Evolutionary conservation across 1,139 yeast species (phyloP).

Genomic region (Kodamaea sp.): DNA sequence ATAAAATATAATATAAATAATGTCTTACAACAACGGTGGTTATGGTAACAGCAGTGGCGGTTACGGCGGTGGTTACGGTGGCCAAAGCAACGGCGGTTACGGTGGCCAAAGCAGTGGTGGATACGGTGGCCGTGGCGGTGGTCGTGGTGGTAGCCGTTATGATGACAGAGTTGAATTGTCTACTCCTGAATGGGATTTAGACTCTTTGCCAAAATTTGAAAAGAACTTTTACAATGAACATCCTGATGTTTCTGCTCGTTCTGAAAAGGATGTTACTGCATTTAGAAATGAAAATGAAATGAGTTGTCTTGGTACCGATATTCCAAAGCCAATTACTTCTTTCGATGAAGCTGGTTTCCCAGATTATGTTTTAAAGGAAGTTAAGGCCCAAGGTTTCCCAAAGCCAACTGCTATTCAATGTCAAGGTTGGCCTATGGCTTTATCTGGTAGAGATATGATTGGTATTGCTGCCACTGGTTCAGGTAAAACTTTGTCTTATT

Average conservation of each 20-base stretch:
- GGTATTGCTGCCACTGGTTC: slow-evolving; percentile 99
- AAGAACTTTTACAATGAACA: slow-evolving; percentile 92
- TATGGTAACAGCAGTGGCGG: slow-evolving; percentile 22
- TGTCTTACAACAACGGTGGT: slow-evolving; percentile 25
- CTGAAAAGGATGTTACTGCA: slow-evolving; percentile 63
- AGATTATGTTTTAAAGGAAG: slow-evolving; percentile 83
- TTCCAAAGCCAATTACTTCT: slow-evolving; percentile 89
- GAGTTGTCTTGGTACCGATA: slow-evolving; percentile 78
- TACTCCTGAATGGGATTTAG: slow-evolving; percentile 78
- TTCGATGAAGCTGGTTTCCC: slow-evolving; percentile 99
- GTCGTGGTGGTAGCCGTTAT: slow-evolving; percentile 21
- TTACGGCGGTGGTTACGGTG: slow-evolving; percentile 27
- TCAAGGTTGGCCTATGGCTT: slow-evolving; percentile 99
- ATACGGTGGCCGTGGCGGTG: slow-evolving; percentile 28
- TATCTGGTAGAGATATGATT: slow-evolving; percentile 96
- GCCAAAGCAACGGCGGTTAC: slow-evolving; percentile 26
- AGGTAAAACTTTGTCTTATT: slow-evolving; percentile 95
- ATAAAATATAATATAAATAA: slow-evolving; percentile 7
- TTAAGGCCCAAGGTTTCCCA: slow-evolving; percentile 88
- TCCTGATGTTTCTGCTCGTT: slow-evolving; percentile 69
- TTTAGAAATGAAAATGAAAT: slow-evolving; percentile 84
- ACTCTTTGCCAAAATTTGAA: slow-evolving; percentile 80
- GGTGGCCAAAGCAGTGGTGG: slow-evolving; percentile 29
- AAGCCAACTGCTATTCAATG: slow-evolving; percentile 95
- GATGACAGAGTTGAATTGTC: slow-evolving; percentile 53